Percentiles rank a stretch among this genome's conserved stretches.
Conservation (phyloP, 2,329 filamentous ascomycete genomes). For the Fonsecaea pugnacius region DNA sequence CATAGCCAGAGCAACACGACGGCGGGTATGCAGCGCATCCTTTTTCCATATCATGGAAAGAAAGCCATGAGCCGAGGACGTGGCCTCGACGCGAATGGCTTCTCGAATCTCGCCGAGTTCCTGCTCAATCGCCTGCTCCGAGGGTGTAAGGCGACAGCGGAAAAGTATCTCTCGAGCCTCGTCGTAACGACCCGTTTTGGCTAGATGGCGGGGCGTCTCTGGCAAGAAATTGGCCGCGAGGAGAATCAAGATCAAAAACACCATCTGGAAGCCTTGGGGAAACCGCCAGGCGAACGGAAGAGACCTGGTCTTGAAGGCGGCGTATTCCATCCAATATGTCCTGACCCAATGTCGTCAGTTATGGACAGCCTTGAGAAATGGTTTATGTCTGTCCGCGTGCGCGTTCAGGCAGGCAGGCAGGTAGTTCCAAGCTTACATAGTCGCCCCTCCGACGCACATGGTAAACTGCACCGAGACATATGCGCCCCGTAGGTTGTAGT, state of each 20-base stretch:
- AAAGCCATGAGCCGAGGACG: constrained; percentile 35
- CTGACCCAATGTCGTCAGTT: constrained; percentile 21
- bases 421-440: background rate
- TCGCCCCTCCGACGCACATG: constrained; percentile 24
- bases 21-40: constrained; percentile 37
- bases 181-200: constrained; percentile 35
- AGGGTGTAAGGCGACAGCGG: constrained; percentile 24
- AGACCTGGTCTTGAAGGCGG: constrained; percentile 37
- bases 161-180: constrained; percentile 33
- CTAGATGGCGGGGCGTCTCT: constrained; percentile 49
- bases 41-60: constrained; percentile 37
- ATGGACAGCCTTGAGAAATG: background rate
- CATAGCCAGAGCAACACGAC: constrained; percentile 34
- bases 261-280: constrained; percentile 62
- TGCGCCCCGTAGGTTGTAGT: constrained; percentile 37
- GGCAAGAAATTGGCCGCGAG: constrained; percentile 53
- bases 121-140: constrained; percentile 30
- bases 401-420: no score
- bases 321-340: constrained; percentile 42
- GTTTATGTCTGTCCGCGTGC: no score
- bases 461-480: constrained; percentile 40
- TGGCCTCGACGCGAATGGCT: constrained; percentile 38
- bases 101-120: constrained; percentile 38
- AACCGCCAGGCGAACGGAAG: constrained; percentile 61
- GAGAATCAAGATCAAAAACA: constrained; percentile 65